These are phyloP conservation scores for Nasturtium officinale DNA, from an alignment of 345 rosid species.

Conservation along the genomic window DNA sequence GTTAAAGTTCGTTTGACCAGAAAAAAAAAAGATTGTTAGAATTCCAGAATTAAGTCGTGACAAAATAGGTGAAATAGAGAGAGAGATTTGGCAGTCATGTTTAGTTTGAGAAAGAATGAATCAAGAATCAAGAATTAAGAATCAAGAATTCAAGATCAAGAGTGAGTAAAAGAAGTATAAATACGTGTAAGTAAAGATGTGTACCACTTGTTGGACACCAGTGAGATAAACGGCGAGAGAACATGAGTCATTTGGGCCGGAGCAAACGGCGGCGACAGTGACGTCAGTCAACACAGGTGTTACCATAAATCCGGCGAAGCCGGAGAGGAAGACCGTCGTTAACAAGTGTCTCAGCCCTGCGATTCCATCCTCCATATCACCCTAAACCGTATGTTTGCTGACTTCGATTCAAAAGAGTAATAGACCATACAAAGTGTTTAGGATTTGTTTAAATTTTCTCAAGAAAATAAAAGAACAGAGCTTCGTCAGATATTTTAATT, in stretches of 20 bases:
- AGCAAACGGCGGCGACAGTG: constrained; percentile 76
- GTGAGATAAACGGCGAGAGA: constrained; percentile 88
- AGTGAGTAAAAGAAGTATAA: not conserved
- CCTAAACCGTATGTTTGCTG: too few relatives aligned
- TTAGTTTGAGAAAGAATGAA: not conserved
- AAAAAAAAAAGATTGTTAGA: not conserved
- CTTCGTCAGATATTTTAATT: constrained; percentile 2
- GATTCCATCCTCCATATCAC: constrained; percentile 30
- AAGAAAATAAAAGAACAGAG: not conserved
- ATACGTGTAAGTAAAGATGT: not conserved
- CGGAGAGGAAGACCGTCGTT: constrained; percentile 61
- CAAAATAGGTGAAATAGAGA: not conserved
- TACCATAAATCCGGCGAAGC: constrained; percentile 47
- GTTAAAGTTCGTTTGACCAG: not conserved
- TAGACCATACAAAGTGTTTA: not conserved
- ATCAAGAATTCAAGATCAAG: constrained; percentile 1
- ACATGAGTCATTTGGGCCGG: constrained; percentile 62
- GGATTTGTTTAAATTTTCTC: not conserved
- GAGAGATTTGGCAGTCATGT: not conserved
- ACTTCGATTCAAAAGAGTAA: not conserved
- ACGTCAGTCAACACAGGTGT: constrained; percentile 76
- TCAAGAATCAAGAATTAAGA: not conserved
- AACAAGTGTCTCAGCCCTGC: constrained; percentile 54
- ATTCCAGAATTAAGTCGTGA: not conserved
- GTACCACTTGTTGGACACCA: constrained; percentile 74